Evolutionary conservation across 805 yeast genomes (phyloP), one percentile per base, ranked within the genome.

Genomic region (Sugiyamaella chiloensis): DNA sequence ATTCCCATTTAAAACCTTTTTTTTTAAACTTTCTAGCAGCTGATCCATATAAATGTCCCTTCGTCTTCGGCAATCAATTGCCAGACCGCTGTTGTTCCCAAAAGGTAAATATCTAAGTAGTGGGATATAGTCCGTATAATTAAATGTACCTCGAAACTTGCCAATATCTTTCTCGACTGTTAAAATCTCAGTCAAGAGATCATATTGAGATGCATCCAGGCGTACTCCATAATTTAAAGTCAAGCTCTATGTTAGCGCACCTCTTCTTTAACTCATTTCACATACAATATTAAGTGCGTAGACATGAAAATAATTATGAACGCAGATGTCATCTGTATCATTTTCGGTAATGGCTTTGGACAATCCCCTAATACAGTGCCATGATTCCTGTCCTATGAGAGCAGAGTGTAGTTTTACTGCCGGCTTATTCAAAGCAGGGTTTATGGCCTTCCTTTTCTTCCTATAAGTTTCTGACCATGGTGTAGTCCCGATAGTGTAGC

Each of bases 201-300:
- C 51, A 3, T 62, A 60, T 8, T 61, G 57, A 11, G 66, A 56
- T 20, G 60, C 54, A 45, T 62, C 65, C 40, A 68, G 60, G 41
- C 73, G 60, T 14, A 66, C 66, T 4, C 74, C 74, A 55, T 70
- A 70, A 51, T 68, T 64, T 14, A 70, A 56, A 40, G 71, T 69
- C 23, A 69, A 58, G 16, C 70, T 65, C 45, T 48, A 12, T 85
- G 40, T 47, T 31, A 43, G 86, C 79, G 2, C 81, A 72, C 2
- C 81, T 67, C n/a, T 68, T 63, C 61, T 82, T 87, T 61, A 82
- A 82, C 1, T 84, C 79, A 58, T 73, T 74, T 42, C 24, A 27
- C 52, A n/a, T 30, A 48, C 50, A 39, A 69, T 62, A 50, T 70
- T 70, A 24, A 70, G 56, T 2, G 73, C 68, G 27, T 66, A 58